These are phyloP conservation scores for Daldinia decipiens DNA, from an alignment of 495 filamentous ascomycete species.

Conservation along the genomic window DNA sequence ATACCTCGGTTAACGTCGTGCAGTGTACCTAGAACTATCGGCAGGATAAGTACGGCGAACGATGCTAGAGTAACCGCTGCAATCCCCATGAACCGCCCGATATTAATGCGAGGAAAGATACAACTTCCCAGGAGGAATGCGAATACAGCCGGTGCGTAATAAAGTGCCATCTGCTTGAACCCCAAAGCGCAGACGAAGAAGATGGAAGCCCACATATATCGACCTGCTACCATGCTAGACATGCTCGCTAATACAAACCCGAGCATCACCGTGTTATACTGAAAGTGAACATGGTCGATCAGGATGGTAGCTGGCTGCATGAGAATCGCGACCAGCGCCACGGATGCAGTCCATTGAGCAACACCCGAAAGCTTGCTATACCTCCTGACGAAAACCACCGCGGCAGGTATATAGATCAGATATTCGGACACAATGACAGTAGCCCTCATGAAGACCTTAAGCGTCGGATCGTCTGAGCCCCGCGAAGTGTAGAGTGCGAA, in stretches of 20 bases:
- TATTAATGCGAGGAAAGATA: conserved; percentile 74
- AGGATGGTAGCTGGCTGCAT: conserved; percentile 93
- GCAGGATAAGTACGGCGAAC: conserved; percentile 78
- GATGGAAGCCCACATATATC: conserved; percentile 85
- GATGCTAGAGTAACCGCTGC: conserved; percentile 74
- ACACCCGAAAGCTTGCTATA: conserved; percentile 78
- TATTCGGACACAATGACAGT: conserved; percentile 92
- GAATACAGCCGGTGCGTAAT: conserved; percentile 93
- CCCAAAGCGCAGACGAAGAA: conserved; percentile 94
- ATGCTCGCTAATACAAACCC: conserved; percentile 86
- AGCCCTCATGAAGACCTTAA: conserved; percentile 96
- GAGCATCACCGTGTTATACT: conserved; percentile 99
- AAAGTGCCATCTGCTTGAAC: conserved; percentile 99
- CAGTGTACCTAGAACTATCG: conserved; percentile 72
- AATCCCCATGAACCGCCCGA: conserved; percentile 77
- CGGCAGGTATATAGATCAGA: conserved; percentile 84
- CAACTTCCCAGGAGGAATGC: conserved; percentile 90
- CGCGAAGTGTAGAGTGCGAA: conserved; percentile 89
- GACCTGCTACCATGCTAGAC: conserved; percentile 85
- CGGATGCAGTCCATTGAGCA: conserved; percentile 76
- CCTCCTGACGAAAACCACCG: conserved; percentile 81
- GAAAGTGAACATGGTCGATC: conserved; percentile 98
- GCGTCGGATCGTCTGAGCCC: conserved; percentile 75
- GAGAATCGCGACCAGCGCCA: conserved; percentile 87
- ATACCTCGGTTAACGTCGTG: conserved; percentile 67